Evolutionary conservation across 192 early-diverging fungal genomes (phyloP), one percentile per base, ranked within the genome.

Genomic region (Coemansia sp.): DNA sequence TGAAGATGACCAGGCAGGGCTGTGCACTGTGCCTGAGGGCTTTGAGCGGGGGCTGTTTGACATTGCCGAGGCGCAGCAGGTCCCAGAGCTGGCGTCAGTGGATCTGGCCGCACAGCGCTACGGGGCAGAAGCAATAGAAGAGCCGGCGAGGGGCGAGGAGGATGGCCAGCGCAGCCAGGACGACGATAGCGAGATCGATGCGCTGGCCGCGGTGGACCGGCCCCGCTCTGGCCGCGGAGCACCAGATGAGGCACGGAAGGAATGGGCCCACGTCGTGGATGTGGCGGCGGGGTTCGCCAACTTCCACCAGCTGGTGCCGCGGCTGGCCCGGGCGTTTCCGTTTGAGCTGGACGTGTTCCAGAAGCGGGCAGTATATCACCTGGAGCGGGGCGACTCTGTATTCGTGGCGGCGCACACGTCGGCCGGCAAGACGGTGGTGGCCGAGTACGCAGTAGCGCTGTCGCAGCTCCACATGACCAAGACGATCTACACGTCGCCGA

Each of bases 401-500:
- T 99, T 99, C 77, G 85, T 99, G 10, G 96, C 96, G 0, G 96
- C 96, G 1, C 96, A 99, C 50, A 99, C 96, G 1, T 94, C 91
- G 26, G 94, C 96, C 2, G 96, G 96, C 40, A 99, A 99, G 70
- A 99, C 96, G 0, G 94, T 90, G 4, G 92, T 99, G 26, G 96
- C 96, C 2, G 96, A 99, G 69, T 97, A 99, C 59, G 96, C 96
- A 1, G 92, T 99, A 47, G 90, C 92, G 0, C 64, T 97, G 38
- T 86, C 91, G 18, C 78, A 83, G 61, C 89, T 93, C 65, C 93
- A 98, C 54, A 93, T 95, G 91, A 96, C 93, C 17, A 82, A 73
- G 47, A 69, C 92, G 28, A 92, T 99, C 48, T 99, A 99, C 65
- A 99, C 96, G 3, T 94, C 91, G 30, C 96, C 96, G 11, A 99